A percentile compares a stretch with the other conserved stretches of the same genome.
These are phyloP conservation scores for Kodamaea hsintzibuensis DNA, from an alignment of 805 yeast genomes.

Conservation along the genomic window DNA sequence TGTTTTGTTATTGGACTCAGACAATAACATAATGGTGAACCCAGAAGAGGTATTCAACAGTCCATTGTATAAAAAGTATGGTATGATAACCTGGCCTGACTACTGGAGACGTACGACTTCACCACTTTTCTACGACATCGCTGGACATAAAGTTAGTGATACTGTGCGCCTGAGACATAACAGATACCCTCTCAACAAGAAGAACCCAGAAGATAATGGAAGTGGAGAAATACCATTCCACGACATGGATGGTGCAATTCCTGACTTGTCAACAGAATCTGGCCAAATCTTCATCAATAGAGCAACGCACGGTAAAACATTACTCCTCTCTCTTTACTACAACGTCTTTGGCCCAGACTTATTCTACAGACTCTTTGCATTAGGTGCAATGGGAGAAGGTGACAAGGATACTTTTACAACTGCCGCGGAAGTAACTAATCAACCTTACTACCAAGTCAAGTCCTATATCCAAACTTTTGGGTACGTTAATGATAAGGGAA, in stretches of 20 bases:
- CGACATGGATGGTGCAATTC: slow-evolving; percentile 66
- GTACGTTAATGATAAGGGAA: slow-evolving; percentile 19
- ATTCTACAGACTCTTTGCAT: slow-evolving; percentile 59
- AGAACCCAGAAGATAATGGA: slow-evolving; percentile 7
- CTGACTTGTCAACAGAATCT: slow-evolving; percentile 68
- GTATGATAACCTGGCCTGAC: slow-evolving; percentile 47
- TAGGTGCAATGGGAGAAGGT: slow-evolving; percentile 44
- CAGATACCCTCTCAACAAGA: slow-evolving; percentile 23
- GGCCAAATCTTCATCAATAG: slow-evolving; percentile 67
- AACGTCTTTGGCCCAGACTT: slow-evolving; percentile 62
- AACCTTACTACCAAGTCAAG: slow-evolving; percentile 34
- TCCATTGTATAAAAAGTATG: slow-evolving; percentile 27
- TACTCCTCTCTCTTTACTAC: slow-evolving; percentile 63
- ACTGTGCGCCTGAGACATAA: slow-evolving; percentile 24
- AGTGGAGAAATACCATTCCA: slow-evolving; percentile 47
- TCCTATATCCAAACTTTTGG: slow-evolving; percentile 38
- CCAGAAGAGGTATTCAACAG: slow-evolving; percentile 34
- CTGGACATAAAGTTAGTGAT: slow-evolving; percentile 32
- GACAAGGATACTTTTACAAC: slow-evolving; percentile 23
- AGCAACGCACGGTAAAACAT: slow-evolving; percentile 53
- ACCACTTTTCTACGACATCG: slow-evolving; percentile 37
- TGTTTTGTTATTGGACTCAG: slow-evolving; percentile 36
- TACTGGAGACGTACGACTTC: slow-evolving; percentile 42
- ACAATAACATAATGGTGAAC: slow-evolving; percentile 29
- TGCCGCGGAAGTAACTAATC: slow-evolving; percentile 18